phyloP scores from a whole-genome alignment of 345 rosid genomes.

The Bruguiera sexangula region DNA sequence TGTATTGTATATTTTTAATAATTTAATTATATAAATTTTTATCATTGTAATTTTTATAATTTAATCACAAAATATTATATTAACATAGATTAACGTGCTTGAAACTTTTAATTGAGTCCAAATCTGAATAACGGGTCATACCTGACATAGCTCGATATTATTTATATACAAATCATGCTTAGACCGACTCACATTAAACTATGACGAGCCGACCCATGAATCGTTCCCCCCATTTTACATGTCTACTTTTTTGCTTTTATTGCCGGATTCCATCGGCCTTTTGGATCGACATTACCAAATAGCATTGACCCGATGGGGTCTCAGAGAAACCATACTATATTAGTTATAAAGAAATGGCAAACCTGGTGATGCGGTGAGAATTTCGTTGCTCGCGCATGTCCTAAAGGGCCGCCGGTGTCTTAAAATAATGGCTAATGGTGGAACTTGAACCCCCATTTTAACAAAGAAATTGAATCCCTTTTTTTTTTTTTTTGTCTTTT shows the following conservation, averaged over 20 bases:
- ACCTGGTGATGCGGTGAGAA: background rate
- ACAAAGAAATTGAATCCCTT: background rate
- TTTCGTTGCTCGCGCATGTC: constrained; percentile 5
- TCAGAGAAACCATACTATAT: background rate
- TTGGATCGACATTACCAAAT: background rate
- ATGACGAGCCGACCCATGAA: too few relatives aligned
- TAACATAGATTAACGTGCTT: too few relatives aligned
- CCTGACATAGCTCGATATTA: too few relatives aligned
- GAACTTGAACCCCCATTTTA: background rate
- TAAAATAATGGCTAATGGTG: constrained; percentile 15
- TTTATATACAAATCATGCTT: too few relatives aligned
- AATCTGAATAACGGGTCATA: too few relatives aligned
- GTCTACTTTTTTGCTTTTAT: background rate
- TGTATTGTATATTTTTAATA: too few relatives aligned
- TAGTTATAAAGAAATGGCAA: background rate
- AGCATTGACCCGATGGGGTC: background rate
- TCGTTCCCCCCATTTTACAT: background rate
- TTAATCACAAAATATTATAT: too few relatives aligned
- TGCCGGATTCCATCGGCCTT: background rate
- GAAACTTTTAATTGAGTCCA: too few relatives aligned
- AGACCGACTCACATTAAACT: too few relatives aligned
- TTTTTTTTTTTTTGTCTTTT: background rate
- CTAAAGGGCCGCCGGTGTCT: constrained; percentile 13
- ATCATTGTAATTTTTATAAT: too few relatives aligned
- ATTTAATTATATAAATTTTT: too few relatives aligned